Base-by-base conservation (phyloP, 371 early-diverging fungal species). In the Basidiobolus meristosporus region DNA sequence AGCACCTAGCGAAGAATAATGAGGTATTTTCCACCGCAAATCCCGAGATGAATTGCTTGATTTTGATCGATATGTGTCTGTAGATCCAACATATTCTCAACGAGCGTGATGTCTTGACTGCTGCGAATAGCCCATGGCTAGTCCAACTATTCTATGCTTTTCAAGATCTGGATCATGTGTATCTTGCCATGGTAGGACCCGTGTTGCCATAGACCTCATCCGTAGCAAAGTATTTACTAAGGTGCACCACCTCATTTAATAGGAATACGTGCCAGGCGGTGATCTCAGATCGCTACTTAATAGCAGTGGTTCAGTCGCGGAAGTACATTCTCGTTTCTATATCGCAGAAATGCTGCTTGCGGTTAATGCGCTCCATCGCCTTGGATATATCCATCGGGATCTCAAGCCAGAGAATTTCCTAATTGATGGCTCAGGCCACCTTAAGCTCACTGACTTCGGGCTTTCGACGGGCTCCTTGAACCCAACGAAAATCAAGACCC, bases 381-480 rank as follows among this genome's bases (percentile, higher is more conserved):
- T 63, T n/a, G 63, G 60, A 21, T 63, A 60, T 42, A 74, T 84
- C 17, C 72, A 73, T 36, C 64, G 81, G 16, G 72, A 77, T 42
- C 53, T 78, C 34, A 77, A 76, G 46, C 70, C 56, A 0, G 43
- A 50, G 40, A 73, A 70, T 38, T 65, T 76, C 23, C 43, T 76
- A 38, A 58, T 76, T 31, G 77, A 73, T 52, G 52, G 51, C 2
- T 59, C 64, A 10, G 83, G 83, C 4, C 87, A 86, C 55, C 63
- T 87, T 45, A 77, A 72, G 36, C 53, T 90, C 32, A 68, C 74
- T 1, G 96, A 95, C 56, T 95, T 95, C 65, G 93, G 96, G 0
- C 66, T 91, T 34, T 75, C 82, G 15, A 79, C 83, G 31, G 87
- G 85, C 11, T 54, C 57, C 15, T 48, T 82, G 35, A 74, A 73